phyloP scores from a whole-genome alignment of 1,139 yeast genomes.

The Chernovozyma aurita region DNA sequence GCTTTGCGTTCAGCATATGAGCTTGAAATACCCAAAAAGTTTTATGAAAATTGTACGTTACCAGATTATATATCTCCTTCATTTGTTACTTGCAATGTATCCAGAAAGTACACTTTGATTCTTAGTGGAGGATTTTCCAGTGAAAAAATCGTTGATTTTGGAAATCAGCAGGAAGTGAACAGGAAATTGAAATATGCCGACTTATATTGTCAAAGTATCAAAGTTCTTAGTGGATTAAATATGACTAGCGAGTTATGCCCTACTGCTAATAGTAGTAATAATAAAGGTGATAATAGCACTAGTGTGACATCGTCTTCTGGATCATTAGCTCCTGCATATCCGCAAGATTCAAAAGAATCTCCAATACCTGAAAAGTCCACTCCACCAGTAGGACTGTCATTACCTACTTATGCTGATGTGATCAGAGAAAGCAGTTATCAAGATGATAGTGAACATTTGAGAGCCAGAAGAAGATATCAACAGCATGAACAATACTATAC shows the following conservation, averaged over 20 bases:
- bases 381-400: conserved; percentile 9
- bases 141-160: conserved; percentile 21
- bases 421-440: conserved; percentile 22
- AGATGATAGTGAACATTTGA: conserved; percentile 21
- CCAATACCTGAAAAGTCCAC: background rate
- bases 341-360: background rate
- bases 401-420: conserved; percentile 38
- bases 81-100: conserved; percentile 55
- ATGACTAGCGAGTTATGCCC: conserved; percentile 2
- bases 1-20: conserved; percentile 24
- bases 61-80: conserved; percentile 52
- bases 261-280: background rate
- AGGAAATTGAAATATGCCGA: conserved; percentile 26
- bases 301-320: background rate
- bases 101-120: conserved; percentile 41
- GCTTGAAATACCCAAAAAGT: conserved; percentile 41
- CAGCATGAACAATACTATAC: conserved; percentile 33
- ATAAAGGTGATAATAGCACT: background rate
- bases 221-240: conserved; percentile 40
- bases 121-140: conserved; percentile 44
- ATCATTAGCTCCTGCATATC: background rate
- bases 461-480: conserved; percentile 29
- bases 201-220: conserved; percentile 32
- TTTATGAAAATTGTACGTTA: conserved; percentile 36
- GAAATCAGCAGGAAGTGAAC: conserved; percentile 15